Conservation (phyloP, 306 rosid genomes). For the Sechiopsis laciniata region DNA sequence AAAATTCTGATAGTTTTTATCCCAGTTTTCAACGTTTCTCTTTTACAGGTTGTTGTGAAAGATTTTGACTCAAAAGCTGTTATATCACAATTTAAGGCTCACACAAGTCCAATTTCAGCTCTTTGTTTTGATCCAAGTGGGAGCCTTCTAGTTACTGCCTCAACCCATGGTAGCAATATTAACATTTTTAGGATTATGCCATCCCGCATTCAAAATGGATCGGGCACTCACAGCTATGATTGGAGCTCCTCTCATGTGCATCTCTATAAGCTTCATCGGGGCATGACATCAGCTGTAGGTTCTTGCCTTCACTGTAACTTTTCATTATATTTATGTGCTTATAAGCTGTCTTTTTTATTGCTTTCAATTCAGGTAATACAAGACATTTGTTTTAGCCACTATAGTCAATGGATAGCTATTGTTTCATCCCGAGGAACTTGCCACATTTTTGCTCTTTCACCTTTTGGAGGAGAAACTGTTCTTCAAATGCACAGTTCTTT, state of each 20-base stretch:
- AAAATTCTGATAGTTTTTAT: not conserved
- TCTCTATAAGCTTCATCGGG: constrained; percentile 89
- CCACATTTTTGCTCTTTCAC: constrained; percentile 73
- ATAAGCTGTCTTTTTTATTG: constrained; percentile 23
- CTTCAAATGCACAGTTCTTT: constrained; percentile 59
- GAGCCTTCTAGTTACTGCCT: constrained; percentile 81
- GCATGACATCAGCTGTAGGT: constrained; percentile 86
- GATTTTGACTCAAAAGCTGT: constrained; percentile 68
- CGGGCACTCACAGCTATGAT: constrained; percentile 54
- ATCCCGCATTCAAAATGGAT: constrained; percentile 49
- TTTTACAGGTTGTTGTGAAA: constrained; percentile 73
- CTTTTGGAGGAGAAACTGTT: constrained; percentile 79
- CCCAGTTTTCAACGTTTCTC: not conserved
- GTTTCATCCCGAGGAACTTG: constrained; percentile 80
- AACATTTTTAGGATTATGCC: constrained; percentile 84
- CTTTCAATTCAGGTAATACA: constrained; percentile 62
- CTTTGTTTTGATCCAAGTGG: constrained; percentile 92
- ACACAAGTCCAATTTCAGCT: constrained; percentile 83
- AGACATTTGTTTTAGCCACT: constrained; percentile 77
- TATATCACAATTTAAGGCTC: constrained; percentile 81
- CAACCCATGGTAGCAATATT: constrained; percentile 79
- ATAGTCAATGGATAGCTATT: constrained; percentile 83
- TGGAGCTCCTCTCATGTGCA: constrained; percentile 75
- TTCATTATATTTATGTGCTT: constrained; percentile 26
- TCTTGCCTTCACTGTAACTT: constrained; percentile 27